phyloP scores from a whole-genome alignment of 1,284 basidiomycete genomes.

The Rhodotorula sp. region DNA sequence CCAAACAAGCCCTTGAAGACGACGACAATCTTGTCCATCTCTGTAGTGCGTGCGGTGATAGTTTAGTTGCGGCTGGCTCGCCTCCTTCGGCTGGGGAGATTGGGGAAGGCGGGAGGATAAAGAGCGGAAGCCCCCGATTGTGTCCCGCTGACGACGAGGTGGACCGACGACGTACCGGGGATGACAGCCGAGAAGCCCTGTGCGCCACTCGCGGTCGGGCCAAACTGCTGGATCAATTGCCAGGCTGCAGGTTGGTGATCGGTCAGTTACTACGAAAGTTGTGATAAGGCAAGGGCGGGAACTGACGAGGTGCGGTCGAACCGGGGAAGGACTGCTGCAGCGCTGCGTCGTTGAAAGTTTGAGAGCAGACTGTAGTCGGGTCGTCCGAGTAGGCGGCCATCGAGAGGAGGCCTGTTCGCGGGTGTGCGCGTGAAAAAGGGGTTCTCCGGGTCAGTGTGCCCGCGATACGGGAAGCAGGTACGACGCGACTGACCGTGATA shows the following conservation, averaged over 20 bases:
- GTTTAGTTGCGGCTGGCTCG: background rate
- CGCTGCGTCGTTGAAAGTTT: constrained; percentile 31
- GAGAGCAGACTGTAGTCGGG: constrained; percentile 34
- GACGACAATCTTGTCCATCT: constrained; percentile 45
- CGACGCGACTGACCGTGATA: background rate
- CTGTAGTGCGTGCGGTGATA: background rate
- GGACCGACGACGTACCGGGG: constrained; percentile 26
- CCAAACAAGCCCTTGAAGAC: constrained; percentile 36
- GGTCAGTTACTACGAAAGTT: too few species aligned
- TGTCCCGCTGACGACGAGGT: background rate
- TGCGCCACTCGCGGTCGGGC: constrained; percentile 39
- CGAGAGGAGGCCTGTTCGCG: constrained; percentile 26
- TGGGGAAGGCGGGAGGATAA: background rate
- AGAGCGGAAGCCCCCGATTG: too few species aligned
- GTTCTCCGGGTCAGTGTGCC: background rate
- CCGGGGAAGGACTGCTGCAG: constrained; percentile 35
- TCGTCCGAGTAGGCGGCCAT: constrained; percentile 41
- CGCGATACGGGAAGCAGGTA: too few species aligned
- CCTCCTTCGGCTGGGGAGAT: background rate
- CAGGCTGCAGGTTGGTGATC: constrained; percentile 17
- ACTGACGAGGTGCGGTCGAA: constrained; percentile 22
- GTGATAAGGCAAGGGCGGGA: background rate
- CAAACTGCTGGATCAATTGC: constrained; percentile 37
- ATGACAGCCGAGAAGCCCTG: constrained; percentile 39
- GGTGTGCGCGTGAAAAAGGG: background rate